These are phyloP conservation scores for Candida incommunis DNA, from an alignment of 805 yeast species.

Conservation along the genomic window DNA sequence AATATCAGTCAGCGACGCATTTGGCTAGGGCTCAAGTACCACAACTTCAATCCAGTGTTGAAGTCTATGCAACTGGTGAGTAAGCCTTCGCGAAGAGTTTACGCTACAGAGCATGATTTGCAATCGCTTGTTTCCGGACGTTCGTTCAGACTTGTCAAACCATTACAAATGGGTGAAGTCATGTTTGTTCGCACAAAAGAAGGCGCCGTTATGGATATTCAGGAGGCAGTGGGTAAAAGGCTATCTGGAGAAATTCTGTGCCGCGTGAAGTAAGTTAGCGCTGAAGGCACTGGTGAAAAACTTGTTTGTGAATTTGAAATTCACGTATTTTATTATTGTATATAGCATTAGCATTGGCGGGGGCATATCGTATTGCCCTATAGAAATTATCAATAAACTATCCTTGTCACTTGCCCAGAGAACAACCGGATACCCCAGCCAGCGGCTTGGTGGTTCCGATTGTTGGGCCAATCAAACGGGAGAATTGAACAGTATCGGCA, in stretches of 20 bases:
- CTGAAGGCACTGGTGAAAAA: no score
- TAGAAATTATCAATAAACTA: no score
- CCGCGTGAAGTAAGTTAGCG: conserved; percentile 36
- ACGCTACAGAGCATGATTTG: conserved; percentile 48
- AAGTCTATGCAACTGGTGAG: conserved; percentile 58
- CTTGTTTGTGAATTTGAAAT: no score
- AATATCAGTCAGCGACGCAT: conserved; percentile 74
- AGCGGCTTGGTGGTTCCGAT: no score
- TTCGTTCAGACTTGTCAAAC: conserved; percentile 58
- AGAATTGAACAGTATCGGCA: no score
- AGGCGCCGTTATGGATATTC: conserved; percentile 51
- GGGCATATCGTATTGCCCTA: no score
- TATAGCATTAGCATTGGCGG: neutral
- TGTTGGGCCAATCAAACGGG: no score
- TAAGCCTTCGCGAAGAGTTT: conserved; percentile 70
- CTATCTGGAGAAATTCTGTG: conserved; percentile 69
- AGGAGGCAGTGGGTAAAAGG: conserved; percentile 70
- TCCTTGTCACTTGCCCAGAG: no score
- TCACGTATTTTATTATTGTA: neutral
- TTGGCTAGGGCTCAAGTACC: conserved; percentile 86
- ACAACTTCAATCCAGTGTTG: conserved; percentile 66
- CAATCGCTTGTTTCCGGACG: conserved; percentile 63
- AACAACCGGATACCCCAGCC: no score
- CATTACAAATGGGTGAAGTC: conserved; percentile 81
- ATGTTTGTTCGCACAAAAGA: conserved; percentile 45